Conservation (phyloP, 1,139 yeast species). For the Taiozyma sp. region DNA sequence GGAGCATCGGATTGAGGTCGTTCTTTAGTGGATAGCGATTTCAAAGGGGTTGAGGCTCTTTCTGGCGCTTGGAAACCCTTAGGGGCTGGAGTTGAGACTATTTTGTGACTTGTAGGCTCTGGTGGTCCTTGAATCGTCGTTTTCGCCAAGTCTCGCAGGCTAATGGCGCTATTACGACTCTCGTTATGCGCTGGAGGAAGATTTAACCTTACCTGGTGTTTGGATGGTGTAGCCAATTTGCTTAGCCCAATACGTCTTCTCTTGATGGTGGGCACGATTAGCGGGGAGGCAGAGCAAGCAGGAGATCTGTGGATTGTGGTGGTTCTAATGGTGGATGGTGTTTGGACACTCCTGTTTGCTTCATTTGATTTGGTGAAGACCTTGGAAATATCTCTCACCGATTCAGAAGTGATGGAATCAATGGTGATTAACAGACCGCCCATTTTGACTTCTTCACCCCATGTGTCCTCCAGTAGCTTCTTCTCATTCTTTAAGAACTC, state of each 20-base stretch:
- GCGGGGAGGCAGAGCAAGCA: background rate
- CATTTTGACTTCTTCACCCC: conserved; percentile 22
- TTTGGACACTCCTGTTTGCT: background rate
- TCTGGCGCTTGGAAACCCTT: background rate
- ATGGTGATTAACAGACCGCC: conserved; percentile 22
- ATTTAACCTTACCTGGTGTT: background rate
- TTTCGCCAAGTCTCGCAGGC: background rate
- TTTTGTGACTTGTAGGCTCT: background rate
- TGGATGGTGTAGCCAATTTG: conserved; percentile 12
- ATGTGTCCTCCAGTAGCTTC: conserved; percentile 9
- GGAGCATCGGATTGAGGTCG: background rate
- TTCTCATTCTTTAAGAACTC: conserved; percentile 27
- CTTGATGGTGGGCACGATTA: background rate
- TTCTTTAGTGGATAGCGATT: background rate
- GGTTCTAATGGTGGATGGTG: background rate
- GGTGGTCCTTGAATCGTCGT: background rate
- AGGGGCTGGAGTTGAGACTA: background rate
- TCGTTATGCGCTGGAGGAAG: background rate
- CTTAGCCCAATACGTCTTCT: conserved; percentile 16
- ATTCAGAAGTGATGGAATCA: conserved; percentile 10
- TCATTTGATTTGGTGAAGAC: conserved; percentile 7
- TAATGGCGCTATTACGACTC: background rate
- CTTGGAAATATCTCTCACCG: conserved; percentile 15
- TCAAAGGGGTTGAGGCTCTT: background rate
- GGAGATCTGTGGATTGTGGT: background rate